phyloP scores from a whole-genome alignment of 2,329 filamentous ascomycete species.

The Alternaria gansuensis region DNA sequence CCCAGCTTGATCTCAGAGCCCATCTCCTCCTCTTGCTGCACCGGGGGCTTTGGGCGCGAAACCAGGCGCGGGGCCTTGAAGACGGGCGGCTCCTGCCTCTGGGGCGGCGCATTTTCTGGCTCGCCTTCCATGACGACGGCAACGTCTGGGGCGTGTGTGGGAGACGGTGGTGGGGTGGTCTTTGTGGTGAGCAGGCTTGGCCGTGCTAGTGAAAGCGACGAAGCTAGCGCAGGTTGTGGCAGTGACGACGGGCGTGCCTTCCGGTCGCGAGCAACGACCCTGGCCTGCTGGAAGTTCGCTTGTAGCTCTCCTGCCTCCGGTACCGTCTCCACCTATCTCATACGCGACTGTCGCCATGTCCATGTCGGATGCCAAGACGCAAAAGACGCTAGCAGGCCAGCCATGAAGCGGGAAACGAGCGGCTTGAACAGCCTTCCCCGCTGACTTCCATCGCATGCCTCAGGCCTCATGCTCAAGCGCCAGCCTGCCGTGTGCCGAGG shows the following conservation, averaged over 20 bases:
- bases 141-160: conserved; percentile 6
- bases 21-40: conserved; percentile 86
- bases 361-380: conserved; percentile 12
- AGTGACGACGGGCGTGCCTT: conserved; percentile 4
- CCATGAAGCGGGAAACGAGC: conserved; percentile 8
- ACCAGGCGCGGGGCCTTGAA: conserved; percentile 49
- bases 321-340: too few relatives aligned
- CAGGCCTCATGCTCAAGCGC: conserved; percentile 7
- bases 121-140: conserved; percentile 46
- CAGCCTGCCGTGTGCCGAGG: conserved; percentile 13
- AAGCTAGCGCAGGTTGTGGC: neutral
- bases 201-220: conserved; percentile 12
- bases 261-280: neutral
- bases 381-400: conserved; percentile 5
- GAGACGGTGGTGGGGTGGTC: neutral
- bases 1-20: conserved; percentile 82
- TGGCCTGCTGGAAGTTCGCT: neutral
- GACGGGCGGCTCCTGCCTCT: conserved; percentile 31
- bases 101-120: conserved; percentile 27
- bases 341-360: conserved; percentile 9
- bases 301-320: too few relatives aligned
- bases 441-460: conserved; percentile 2
- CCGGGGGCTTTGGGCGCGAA: conserved; percentile 66
- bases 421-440: conserved; percentile 16
- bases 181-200: conserved; percentile 12